These are phyloP conservation scores for Penicillium parvum DNA, from an alignment of 495 filamentous ascomycete species.

Conservation along the genomic window DNA sequence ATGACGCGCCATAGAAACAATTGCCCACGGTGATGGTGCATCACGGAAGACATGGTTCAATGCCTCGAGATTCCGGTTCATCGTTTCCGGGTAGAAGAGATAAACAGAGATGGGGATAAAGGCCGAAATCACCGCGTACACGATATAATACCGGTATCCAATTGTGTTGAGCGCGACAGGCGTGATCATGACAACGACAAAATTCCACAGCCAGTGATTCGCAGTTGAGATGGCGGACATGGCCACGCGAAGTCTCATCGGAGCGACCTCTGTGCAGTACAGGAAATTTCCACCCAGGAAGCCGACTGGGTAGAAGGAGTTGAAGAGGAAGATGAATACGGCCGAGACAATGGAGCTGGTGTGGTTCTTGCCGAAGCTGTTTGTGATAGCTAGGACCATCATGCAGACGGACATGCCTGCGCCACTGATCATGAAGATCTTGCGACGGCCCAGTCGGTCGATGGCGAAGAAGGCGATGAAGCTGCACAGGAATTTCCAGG, in stretches of 20 bases:
- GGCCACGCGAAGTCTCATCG: conserved; percentile 48
- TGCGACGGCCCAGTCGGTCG: conserved; percentile 45
- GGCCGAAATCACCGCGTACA: conserved; percentile 34
- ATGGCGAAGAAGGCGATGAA: conserved; percentile 48
- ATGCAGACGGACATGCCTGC: conserved; percentile 38
- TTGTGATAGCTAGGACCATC: conserved; percentile 39
- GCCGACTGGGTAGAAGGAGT: conserved; percentile 55
- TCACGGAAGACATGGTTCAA: conserved; percentile 65
- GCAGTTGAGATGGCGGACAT: conserved; percentile 44
- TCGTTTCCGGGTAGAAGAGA: conserved; percentile 67
- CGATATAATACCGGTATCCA: conserved; percentile 34
- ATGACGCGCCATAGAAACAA: conserved; percentile 29
- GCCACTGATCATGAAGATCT: conserved; percentile 45
- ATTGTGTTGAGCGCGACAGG: conserved; percentile 39
- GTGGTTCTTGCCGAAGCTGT: conserved; percentile 32
- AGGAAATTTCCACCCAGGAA: conserved; percentile 57
- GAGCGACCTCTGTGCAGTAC: conserved; percentile 55
- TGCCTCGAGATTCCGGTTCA: conserved; percentile 60
- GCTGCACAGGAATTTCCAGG: conserved; percentile 48
- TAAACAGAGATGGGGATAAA: conserved; percentile 46
- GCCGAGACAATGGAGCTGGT: conserved; percentile 31
- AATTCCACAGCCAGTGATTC: conserved; percentile 51
- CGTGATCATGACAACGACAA: conserved; percentile 57
- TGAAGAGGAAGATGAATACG: conserved; percentile 57
- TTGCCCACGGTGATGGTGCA: conserved; percentile 27